Percentiles rank a stretch among this genome's conserved stretches.
These are phyloP conservation scores for Lactifluus rugatus DNA, from an alignment of 768 basidiomycete species.

Conservation along the genomic window DNA sequence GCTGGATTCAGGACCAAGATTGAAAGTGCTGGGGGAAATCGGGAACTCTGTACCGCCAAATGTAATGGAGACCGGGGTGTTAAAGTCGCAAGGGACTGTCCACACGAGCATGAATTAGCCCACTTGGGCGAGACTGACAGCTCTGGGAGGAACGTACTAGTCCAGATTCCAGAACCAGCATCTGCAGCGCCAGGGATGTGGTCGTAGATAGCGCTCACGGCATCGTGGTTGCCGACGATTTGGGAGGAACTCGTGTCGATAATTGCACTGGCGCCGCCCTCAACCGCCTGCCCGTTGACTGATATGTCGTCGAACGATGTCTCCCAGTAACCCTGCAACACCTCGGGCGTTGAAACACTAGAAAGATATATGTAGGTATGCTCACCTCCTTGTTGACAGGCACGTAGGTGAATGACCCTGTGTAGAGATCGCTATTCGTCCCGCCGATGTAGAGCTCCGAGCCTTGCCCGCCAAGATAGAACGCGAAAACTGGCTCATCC, in stretches of 20 bases:
- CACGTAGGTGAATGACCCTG: too few relatives aligned
- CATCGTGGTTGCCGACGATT: constrained; percentile 18
- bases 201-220: neutral
- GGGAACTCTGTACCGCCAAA: neutral
- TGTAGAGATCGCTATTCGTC: neutral
- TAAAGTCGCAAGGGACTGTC: neutral
- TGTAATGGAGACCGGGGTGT: neutral
- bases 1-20: neutral
- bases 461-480: constrained; percentile 35
- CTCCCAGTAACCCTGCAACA: neutral
- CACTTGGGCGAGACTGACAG: neutral
- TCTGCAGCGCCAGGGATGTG: neutral
- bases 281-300: too few relatives aligned
- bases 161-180: neutral
- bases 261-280: constrained; percentile 20
- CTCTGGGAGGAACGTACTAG: neutral
- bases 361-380: constrained; percentile 6
- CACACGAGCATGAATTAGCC: too few relatives aligned
- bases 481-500: constrained; percentile 33
- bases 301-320: constrained; percentile 21
- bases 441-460: constrained; percentile 27
- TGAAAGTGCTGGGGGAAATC: neutral
- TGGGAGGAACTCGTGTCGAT: constrained; percentile 27
- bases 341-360: constrained; percentile 22
- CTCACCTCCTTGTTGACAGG: neutral